Conservation (phyloP, 192 early-diverging fungal genomes). For the Coemansia sp. region DNA sequence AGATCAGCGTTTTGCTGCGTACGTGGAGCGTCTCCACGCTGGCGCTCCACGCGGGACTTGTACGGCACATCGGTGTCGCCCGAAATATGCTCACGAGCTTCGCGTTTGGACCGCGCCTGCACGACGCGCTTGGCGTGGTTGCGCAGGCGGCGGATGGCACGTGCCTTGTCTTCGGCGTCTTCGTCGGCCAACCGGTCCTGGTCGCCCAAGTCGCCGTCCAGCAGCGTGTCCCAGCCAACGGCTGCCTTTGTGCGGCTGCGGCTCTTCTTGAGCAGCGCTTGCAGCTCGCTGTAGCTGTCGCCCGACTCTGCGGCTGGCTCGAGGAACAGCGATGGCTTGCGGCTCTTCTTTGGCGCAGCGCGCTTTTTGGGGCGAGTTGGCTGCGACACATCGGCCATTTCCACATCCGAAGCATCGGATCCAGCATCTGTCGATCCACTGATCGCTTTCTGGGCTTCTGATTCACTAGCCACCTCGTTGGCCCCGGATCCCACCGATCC, state of each 20-base stretch:
- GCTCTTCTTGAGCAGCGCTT: slow-evolving; percentile 30
- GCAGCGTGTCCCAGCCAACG: slow-evolving; percentile 43
- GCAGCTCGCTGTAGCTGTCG: slow-evolving; percentile 55
- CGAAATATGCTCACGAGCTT: slow-evolving; percentile 50
- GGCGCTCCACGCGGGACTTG: slow-evolving; percentile 55
- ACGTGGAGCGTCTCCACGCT: slow-evolving; percentile 34
- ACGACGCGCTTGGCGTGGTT: slow-evolving; percentile 46
- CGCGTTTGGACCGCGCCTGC: slow-evolving; percentile 39
- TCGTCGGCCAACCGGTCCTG: slow-evolving; percentile 68
- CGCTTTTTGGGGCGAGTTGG: slow-evolving; percentile 15
- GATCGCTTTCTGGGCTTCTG: not conserved
- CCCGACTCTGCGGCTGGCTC: slow-evolving; percentile 4
- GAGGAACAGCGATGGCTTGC: slow-evolving; percentile 7
- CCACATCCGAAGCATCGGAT: slow-evolving; percentile 18
- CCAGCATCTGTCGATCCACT: not conserved
- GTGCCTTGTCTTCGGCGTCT: slow-evolving; percentile 80
- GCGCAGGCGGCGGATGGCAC: slow-evolving; percentile 50
- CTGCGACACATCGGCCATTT: slow-evolving; percentile 18
- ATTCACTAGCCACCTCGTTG: not conserved
- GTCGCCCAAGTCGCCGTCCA: slow-evolving; percentile 74
- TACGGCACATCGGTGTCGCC: slow-evolving; percentile 86
- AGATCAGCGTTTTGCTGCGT: slow-evolving; percentile 59
- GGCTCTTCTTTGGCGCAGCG: not conserved
- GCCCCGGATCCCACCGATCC: slow-evolving; percentile 1
- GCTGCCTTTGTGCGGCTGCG: not conserved